Evolutionary conservation across 2,329 filamentous ascomycete genomes (phyloP).

Genomic region (Dactylellina leptospora): DNA sequence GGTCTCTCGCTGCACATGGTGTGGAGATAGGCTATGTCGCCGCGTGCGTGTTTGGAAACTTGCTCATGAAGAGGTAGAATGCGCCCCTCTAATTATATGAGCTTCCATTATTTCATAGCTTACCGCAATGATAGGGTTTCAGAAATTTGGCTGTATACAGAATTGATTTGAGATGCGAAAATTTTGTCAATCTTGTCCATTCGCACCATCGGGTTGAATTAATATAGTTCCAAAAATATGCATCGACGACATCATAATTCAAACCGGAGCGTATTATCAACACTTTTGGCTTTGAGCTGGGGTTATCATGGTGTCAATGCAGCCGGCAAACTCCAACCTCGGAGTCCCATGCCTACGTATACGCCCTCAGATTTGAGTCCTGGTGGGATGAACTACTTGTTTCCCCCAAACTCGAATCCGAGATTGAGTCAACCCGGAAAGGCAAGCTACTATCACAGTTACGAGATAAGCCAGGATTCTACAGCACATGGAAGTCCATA

Average conservation of each 20-base stretch:
- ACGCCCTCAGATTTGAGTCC: too few species aligned
- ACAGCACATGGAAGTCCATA: not conserved
- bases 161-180: too few species aligned
- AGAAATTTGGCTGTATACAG: too few species aligned
- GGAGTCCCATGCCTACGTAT: slow-evolving; percentile 3
- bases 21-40: too few species aligned
- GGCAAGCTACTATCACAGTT: not conserved
- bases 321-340: slow-evolving; percentile 6
- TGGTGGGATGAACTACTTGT: not conserved
- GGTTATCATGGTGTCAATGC: not conserved
- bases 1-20: too few species aligned
- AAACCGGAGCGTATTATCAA: not conserved
- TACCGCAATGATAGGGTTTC: too few species aligned
- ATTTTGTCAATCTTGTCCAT: too few species aligned
- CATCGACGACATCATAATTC: not conserved
- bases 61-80: not conserved
- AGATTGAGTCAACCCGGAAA: slow-evolving; percentile 2
- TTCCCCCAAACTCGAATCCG: not conserved
- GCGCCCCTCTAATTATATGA: too few species aligned
- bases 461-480: not conserved
- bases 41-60: not conserved
- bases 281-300: not conserved
- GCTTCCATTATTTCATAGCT: too few species aligned
- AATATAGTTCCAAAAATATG: not conserved
- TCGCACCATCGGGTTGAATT: too few species aligned